Conservation (phyloP, 768 basidiomycete species). For the Amanita pallidorosea region DNA sequence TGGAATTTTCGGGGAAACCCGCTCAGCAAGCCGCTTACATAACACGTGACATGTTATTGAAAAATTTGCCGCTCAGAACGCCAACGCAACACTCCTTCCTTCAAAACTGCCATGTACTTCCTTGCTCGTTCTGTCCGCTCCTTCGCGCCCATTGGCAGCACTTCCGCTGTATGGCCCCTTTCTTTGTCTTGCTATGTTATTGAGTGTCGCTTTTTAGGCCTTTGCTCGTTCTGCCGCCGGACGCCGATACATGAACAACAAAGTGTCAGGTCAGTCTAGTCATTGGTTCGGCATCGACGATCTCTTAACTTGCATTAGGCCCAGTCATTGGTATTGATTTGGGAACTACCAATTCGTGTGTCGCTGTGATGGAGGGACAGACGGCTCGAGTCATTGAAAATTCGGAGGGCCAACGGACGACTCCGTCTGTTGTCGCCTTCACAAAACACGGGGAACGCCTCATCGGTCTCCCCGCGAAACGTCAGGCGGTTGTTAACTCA, state of each 20-base stretch:
- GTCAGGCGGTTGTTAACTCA: slow-evolving; percentile 94
- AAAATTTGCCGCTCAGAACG: slow-evolving; percentile 26
- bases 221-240: slow-evolving; percentile 63
- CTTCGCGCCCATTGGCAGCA: slow-evolving; percentile 48
- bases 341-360: slow-evolving; percentile 89
- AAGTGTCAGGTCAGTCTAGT: slow-evolving; percentile 65
- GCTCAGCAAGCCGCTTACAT: slow-evolving; percentile 23
- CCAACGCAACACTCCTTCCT: slow-evolving; percentile 24
- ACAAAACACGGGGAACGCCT: slow-evolving; percentile 97
- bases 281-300: slow-evolving; percentile 2
- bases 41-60: slow-evolving; percentile 23
- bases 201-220: slow-evolving; percentile 27
- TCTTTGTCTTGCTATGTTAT: slow-evolving; percentile 7
- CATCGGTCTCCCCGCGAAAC: slow-evolving; percentile 92
- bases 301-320: slow-evolving; percentile 26
- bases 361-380: slow-evolving; percentile 93
- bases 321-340: slow-evolving; percentile 96
- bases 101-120: slow-evolving; percentile 58
- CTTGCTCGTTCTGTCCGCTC: slow-evolving; percentile 54
- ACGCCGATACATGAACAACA: slow-evolving; percentile 92
- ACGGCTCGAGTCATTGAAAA: slow-evolving; percentile 94
- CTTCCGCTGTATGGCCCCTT: slow-evolving; percentile 40
- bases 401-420: slow-evolving; percentile 94
- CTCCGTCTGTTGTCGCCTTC: slow-evolving; percentile 97
- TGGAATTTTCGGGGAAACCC: slow-evolving; percentile 25